These are phyloP conservation scores for Nitzschia palea DNA, from an alignment of 108 stramenopile species.

Conservation along the genomic window DNA sequence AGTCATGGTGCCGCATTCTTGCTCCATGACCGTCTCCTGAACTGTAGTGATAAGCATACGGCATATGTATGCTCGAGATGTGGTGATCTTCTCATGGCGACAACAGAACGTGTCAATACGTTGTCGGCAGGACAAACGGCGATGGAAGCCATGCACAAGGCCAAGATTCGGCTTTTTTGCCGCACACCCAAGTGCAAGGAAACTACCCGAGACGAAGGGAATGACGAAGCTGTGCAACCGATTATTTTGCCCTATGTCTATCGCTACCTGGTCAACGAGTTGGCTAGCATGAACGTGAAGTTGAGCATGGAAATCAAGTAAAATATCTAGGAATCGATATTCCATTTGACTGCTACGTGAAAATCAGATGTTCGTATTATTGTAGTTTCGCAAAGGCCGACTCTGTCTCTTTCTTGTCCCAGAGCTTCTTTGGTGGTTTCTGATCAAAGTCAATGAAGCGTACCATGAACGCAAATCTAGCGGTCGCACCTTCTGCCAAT, in stretches of 20 bases:
- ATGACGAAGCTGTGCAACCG: conserved; percentile 83
- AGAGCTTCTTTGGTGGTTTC: conserved; percentile 62
- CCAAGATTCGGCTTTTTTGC: conserved; percentile 76
- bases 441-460: conserved; percentile 68
- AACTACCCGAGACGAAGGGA: conserved; percentile 49
- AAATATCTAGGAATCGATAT: background rate
- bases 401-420: conserved; percentile 41
- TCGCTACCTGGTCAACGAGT: conserved; percentile 96
- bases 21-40: conserved; percentile 93
- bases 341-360: too few species aligned
- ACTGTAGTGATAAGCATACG: conserved; percentile 94
- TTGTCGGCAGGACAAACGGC: conserved; percentile 78
- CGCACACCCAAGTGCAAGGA: conserved; percentile 73
- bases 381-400: conserved; percentile 6
- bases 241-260: conserved; percentile 97
- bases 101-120: conserved; percentile 76
- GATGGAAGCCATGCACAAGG: conserved; percentile 64
- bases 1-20: conserved; percentile 95
- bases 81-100: conserved; percentile 85
- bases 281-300: conserved; percentile 97
- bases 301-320: conserved; percentile 80
- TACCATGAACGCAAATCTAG: conserved; percentile 35
- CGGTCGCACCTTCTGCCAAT: too few species aligned
- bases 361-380: too few species aligned
- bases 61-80: conserved; percentile 92